phyloP scores from a whole-genome alignment of 805 yeast species.

The Candida peoriensis region DNA sequence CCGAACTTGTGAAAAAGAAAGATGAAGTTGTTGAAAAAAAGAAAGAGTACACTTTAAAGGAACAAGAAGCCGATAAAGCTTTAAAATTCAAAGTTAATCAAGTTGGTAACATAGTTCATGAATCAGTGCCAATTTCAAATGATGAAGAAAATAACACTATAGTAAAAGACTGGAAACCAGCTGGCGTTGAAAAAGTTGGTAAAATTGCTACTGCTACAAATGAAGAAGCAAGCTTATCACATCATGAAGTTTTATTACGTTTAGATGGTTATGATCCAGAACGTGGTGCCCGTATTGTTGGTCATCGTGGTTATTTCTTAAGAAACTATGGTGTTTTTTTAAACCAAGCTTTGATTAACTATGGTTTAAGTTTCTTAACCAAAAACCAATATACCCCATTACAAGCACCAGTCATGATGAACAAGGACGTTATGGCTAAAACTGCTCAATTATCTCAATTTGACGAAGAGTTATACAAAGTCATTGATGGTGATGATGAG shows the following conservation, averaged over 20 bases:
- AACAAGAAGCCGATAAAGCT: conserved; percentile 73
- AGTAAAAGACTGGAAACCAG: conserved; percentile 85
- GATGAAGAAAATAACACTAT: conserved; percentile 91
- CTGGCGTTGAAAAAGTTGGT: conserved; percentile 52
- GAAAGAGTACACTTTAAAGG: conserved; percentile 57
- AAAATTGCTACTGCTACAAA: conserved; percentile 74
- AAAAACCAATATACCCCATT: conserved; percentile 78
- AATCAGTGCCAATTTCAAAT: conserved; percentile 77
- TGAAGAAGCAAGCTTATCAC: conserved; percentile 74
- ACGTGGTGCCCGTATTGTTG: conserved; percentile 95
- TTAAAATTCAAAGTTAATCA: conserved; percentile 78
- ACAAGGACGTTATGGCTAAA: conserved; percentile 98
- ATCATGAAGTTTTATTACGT: conserved; percentile 91
- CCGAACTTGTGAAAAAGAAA: conserved; percentile 75
- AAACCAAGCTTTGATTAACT: conserved; percentile 96
- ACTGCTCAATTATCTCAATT: conserved; percentile 98
- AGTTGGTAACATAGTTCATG: conserved; percentile 93
- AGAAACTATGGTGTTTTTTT: conserved; percentile 94
- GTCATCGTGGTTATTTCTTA: conserved; percentile 97
- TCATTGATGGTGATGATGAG: conserved; percentile 94
- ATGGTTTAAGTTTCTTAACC: conserved; percentile 82
- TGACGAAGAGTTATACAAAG: conserved; percentile 97
- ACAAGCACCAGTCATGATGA: conserved; percentile 99
- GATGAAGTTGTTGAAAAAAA: conserved; percentile 69
- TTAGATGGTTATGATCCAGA: conserved; percentile 98